A percentile compares a stretch with the other conserved stretches of the same genome.
Conservation (phyloP, 176 grass and related monocot genomes). For the Echinochloa phyllopogon region DNA sequence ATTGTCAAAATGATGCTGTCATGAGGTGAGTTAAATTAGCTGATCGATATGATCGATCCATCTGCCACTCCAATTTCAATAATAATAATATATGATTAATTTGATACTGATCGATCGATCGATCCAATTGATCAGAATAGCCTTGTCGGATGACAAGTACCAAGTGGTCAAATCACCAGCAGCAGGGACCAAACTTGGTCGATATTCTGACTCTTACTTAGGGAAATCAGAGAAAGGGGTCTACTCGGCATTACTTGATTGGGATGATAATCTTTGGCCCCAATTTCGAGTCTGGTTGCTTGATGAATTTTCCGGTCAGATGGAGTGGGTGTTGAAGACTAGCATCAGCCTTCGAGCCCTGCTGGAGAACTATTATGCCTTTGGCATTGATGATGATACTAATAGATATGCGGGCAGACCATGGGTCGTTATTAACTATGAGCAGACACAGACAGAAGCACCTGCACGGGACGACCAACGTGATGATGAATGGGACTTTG, state of each 20-base stretch:
- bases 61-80: too few species aligned
- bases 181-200: background rate
- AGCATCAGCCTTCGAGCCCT: background rate
- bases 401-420: background rate
- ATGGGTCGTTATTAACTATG: background rate
- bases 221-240: background rate
- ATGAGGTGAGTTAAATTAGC: background rate
- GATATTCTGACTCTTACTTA: background rate
- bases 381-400: too few species aligned
- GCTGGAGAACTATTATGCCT: background rate
- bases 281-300: background rate
- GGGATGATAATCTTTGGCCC: background rate
- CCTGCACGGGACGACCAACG: background rate
- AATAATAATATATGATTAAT: background rate
- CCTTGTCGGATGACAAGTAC: slow-evolving; percentile 1
- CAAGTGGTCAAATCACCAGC: background rate
- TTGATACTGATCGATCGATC: too few species aligned
- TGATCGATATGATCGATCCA: too few species aligned
- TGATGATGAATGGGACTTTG: slow-evolving; percentile 1
- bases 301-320: background rate
- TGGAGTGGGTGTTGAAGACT: slow-evolving; percentile 20
- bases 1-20: slow-evolving; percentile 5
- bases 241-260: background rate
- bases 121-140: background rate
- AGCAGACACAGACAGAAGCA: background rate